Evolutionary conservation across 495 filamentous ascomycete genomes (phyloP).

Genomic region (Aspergillus affinis): DNA sequence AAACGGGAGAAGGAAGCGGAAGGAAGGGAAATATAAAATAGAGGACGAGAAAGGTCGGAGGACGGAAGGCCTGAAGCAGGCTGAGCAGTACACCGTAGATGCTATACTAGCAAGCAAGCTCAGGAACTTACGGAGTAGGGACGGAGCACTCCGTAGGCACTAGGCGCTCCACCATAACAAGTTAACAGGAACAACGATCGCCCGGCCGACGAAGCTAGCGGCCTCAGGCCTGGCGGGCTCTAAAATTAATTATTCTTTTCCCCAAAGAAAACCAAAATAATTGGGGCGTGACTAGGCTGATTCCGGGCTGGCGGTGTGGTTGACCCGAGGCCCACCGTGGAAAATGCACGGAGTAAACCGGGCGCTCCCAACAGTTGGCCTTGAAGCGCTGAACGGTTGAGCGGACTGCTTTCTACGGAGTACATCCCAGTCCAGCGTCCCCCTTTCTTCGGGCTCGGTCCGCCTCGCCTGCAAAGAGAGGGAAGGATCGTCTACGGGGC

Average conservation of each 20-base stretch:
- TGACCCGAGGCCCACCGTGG: slow-evolving; percentile 21
- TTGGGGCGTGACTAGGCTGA: slow-evolving; percentile 11
- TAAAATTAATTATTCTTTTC: not conserved
- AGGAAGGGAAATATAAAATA: slow-evolving; percentile 17
- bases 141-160: too few relatives aligned
- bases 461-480: too few relatives aligned
- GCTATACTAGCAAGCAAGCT: too few relatives aligned
- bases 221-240: too few relatives aligned
- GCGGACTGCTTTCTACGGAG: not conserved
- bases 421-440: not conserved
- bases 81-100: too few relatives aligned
- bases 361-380: slow-evolving; percentile 14
- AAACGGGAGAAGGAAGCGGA: slow-evolving; percentile 13
- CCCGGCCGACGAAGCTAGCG: too few relatives aligned
- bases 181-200: too few relatives aligned
- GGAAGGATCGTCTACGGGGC: too few relatives aligned
- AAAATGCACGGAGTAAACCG: slow-evolving; percentile 22
- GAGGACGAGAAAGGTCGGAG: too few relatives aligned
- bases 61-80: too few relatives aligned
- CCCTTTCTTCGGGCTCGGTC: not conserved
- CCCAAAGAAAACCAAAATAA: slow-evolving; percentile 4
- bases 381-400: not conserved
- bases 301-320: slow-evolving; percentile 19
- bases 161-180: too few relatives aligned
- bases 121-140: too few relatives aligned